phyloP scores from a whole-genome alignment of 1,284 basidiomycete species.

The Agroathelia rolfsii region DNA sequence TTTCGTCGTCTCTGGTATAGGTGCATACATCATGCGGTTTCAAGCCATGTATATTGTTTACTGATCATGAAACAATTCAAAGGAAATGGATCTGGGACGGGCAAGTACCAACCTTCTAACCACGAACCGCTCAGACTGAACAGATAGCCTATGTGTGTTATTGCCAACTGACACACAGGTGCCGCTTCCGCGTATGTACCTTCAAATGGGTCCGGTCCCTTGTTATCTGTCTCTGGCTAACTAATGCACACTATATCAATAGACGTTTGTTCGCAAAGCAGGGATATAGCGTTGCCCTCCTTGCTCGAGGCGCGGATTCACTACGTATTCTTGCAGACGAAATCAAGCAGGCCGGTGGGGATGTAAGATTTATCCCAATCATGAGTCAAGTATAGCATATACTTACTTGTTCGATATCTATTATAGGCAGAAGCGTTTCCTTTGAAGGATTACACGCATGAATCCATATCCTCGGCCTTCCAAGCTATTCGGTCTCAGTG shows the following conservation, averaged over 20 bases:
- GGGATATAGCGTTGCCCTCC: constrained; percentile 2
- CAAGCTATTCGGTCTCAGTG: constrained; percentile 41
- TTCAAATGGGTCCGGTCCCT: neutral
- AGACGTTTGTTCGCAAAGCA: constrained; percentile 3
- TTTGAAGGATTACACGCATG: constrained; percentile 41
- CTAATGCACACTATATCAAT: constrained; percentile 7
- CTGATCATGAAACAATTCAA: no score
- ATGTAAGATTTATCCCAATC: constrained; percentile 30
- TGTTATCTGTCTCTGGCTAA: neutral
- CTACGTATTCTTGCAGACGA: neutral
- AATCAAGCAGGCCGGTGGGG: neutral
- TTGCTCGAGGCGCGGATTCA: constrained; percentile 1
- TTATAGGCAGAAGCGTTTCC: constrained; percentile 53
- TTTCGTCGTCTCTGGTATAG: constrained; percentile 46
- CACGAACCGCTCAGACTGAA: neutral
- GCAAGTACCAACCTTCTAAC: neutral
- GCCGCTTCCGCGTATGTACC: constrained; percentile 50
- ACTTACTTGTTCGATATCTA: neutral
- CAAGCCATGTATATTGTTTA: no score
- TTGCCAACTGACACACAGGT: constrained; percentile 67
- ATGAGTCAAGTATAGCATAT: no score
- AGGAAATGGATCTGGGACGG: constrained; percentile 28
- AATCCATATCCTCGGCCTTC: constrained; percentile 46
- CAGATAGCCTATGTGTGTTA: constrained; percentile 11
- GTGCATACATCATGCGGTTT: no score